Percentiles rank a stretch among this genome's conserved stretches.
phyloP scores from a whole-genome alignment of 257 asterid genomes.

The Jacaranda copaia region DNA sequence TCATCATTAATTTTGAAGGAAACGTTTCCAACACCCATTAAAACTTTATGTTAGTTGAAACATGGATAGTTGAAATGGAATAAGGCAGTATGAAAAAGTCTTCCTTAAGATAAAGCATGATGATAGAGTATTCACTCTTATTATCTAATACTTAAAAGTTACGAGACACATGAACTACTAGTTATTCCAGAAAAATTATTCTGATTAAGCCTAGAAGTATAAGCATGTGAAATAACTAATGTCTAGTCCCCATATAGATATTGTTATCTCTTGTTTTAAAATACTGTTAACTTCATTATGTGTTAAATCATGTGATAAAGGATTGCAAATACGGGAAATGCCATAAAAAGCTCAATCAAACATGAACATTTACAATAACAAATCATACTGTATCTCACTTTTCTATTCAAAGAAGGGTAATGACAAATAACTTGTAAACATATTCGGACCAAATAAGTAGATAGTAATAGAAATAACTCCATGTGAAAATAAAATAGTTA shows the following conservation, averaged over 20 bases:
- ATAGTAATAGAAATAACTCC: constrained; percentile 6
- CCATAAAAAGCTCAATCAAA: neutral
- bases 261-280: neutral
- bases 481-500: constrained; percentile 18
- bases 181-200: neutral
- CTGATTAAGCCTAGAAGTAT: neutral
- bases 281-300: neutral
- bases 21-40: neutral
- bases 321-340: constrained; percentile 6
- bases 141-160: constrained; percentile 1
- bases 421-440: neutral
- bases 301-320: constrained; percentile 5
- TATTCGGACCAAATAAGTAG: neutral
- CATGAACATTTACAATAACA: constrained; percentile 12
- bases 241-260: neutral
- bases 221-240: neutral
- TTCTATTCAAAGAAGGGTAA: neutral
- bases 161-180: neutral
- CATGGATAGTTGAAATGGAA: neutral
- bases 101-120: neutral
- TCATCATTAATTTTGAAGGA: constrained; percentile 8
- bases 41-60: neutral
- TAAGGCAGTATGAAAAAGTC: neutral
- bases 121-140: neutral
- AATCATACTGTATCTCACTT: neutral